Base-by-base conservation (phyloP, 805 yeast genomes). In the Spathaspora passalidarum region DNA sequence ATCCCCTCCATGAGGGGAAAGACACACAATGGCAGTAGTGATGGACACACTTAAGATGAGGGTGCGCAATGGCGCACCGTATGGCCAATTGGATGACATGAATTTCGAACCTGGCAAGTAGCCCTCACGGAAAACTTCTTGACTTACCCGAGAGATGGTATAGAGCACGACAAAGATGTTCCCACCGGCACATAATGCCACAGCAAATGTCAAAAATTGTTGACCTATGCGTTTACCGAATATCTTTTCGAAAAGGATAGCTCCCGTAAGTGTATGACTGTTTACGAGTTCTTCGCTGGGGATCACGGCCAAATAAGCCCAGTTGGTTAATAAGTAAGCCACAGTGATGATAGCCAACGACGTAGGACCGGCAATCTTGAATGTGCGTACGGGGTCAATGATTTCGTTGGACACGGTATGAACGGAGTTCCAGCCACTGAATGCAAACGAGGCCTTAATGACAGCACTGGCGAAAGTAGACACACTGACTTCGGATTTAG, bases 121-220 rank as follows among this genome's bases (percentile, higher is more conserved):
- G 0, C 87, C 87, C 53, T 81, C 86, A 46, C 84, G 66, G 52
- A 82, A 81, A 4, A 78, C 77, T 58, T 82, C 87, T 56, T 82
- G 88, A 50, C 79, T 79, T 66, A 79, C 76, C 56, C 88, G 68
- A 0, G 86, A 79, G 9, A 79, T 66, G 4, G 81, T 73, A 56
- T 81, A 82, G 14, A 80, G 52, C 1, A 80, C 84, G 9, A 82
- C 86, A 59, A 81, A 74, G 2, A 82, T 77, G 54, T 82, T 82
- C 0, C 87, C 84, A 1, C 78, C 80, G 4, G 86, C 73, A 34
- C 82, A 78, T n/a, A 81, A 46, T 0, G 86, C 85, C 21, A 82
- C 76, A 0, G 84, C 70, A 29, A 79, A 56, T 0, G 86, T 77
- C 40, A 82, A 69, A 38, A 82, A 62, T 49, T 73, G 76, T 38